Conservation (phyloP, 352 stramenopile species). For the Phytophthora tentaculata region DNA sequence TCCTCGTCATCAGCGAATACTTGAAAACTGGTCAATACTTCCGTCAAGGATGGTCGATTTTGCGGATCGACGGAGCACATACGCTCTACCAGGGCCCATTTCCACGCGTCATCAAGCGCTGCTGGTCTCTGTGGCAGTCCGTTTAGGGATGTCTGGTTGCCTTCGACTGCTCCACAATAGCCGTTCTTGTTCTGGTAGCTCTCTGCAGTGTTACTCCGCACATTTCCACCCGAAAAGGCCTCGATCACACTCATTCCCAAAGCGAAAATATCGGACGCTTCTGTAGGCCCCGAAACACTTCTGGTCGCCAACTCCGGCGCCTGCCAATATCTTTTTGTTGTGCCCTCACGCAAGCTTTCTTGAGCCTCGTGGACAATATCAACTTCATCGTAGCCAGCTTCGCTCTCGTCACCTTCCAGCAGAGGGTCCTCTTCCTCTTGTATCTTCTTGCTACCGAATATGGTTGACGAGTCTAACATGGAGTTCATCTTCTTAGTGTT, state of each 20-base stretch:
- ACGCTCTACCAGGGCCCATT: conserved; percentile 39
- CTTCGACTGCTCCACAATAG: neutral
- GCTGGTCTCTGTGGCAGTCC: conserved; percentile 19
- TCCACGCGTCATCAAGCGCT: conserved; percentile 19
- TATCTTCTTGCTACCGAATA: conserved; percentile 8
- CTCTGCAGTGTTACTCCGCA: conserved; percentile 13
- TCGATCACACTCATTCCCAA: conserved; percentile 44
- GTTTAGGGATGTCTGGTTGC: neutral
- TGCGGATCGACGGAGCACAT: conserved; percentile 33
- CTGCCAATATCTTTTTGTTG: conserved; percentile 25
- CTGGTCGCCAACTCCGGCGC: conserved; percentile 26
- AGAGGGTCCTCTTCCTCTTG: conserved; percentile 23
- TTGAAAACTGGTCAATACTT: conserved; percentile 39
- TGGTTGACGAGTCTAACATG: conserved; percentile 2
- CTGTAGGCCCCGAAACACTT: conserved; percentile 20
- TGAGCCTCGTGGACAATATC: conserved; percentile 22
- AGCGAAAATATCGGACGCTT: conserved; percentile 33
- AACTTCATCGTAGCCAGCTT: conserved; percentile 26
- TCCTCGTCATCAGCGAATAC: conserved; percentile 34
- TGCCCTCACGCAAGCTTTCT: neutral
- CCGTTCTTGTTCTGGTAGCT: neutral
- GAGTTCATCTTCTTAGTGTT: conserved; percentile 35
- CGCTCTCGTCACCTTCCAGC: conserved; percentile 27
- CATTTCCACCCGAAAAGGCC: conserved; percentile 32
- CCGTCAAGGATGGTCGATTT: conserved; percentile 19